Evolutionary conservation across 805 yeast species (phyloP), one percentile per base, ranked within the genome.

Genomic region (Metschnikowia sp.): DNA sequence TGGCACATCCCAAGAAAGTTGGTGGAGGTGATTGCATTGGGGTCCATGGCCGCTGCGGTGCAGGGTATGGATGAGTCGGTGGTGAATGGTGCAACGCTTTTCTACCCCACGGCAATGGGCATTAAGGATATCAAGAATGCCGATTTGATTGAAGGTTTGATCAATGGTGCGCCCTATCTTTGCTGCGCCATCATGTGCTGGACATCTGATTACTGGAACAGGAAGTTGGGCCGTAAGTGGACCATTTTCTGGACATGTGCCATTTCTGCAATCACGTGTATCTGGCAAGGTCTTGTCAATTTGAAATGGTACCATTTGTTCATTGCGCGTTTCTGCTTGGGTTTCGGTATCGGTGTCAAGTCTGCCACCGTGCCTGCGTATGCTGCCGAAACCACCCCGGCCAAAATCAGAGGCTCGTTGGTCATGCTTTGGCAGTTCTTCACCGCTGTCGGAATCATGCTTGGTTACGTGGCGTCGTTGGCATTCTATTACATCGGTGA

Each of bases 31-130:
- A 76, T 80, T 63, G 76, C 82, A 8, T 66, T 82, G 57, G 81
- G 85, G 39, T 83, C 88, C 3, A 69, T 83, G 72, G 82, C 86
- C 44, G 84, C 86, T 4, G 82, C 85, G 5, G 86, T 83, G 36
- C 89, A 84, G 60, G 89, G 89, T 44, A 82, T 82, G 86, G 89
- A 84, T 61, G 86, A 84, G 61, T 77, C 87, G 7, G 88, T 82
- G 9, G 69, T 81, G 49, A 82, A 83, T 52, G 89, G 88, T 33
- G 88, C 88, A 19, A 79, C 77, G 40, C 61, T 82, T 22, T 78
- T 75, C 52, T 84, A 81, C 61, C 86, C 87, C 2, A 45, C 53
- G 1, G 75, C 69, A 19, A 73, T 84, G 60, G 83, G 82, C 2
- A 70, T 85, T 38, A 48, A 49, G 19, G 46, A 48, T 3, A 50